Evolutionary conservation across 2,329 filamentous ascomycete species (phyloP).

Genomic region (Chaetomiaceae sp.): DNA sequence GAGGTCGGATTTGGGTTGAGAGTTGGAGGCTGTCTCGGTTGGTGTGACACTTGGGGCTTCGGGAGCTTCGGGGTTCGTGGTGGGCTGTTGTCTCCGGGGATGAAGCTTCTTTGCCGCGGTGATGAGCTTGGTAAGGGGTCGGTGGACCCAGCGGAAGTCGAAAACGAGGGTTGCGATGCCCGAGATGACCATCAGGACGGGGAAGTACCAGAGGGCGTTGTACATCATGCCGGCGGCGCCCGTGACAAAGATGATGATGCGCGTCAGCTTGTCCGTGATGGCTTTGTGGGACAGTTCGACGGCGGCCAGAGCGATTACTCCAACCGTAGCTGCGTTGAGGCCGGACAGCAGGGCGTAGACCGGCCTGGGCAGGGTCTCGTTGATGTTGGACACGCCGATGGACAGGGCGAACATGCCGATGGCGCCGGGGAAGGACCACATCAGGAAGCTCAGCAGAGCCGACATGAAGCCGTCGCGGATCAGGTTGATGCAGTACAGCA

Average conservation of each 20-base stretch:
- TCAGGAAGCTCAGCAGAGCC: constrained; percentile 55
- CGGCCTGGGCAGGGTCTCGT: constrained; percentile 52
- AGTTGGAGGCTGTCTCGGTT: neutral
- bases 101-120: neutral
- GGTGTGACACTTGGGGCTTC: neutral
- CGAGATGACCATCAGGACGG: constrained; percentile 54
- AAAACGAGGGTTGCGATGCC: constrained; percentile 51
- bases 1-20: neutral
- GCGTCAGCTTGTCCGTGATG: constrained; percentile 59
- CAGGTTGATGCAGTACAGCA: constrained; percentile 64
- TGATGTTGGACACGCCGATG: constrained; percentile 59
- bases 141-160: constrained; percentile 52
- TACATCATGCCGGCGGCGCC: constrained; percentile 64
- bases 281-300: constrained; percentile 64
- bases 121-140: constrained; percentile 23
- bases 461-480: constrained; percentile 56
- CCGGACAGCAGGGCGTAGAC: constrained; percentile 69
- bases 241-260: constrained; percentile 59
- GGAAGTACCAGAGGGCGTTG: constrained; percentile 72
- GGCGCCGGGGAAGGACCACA: constrained; percentile 68
- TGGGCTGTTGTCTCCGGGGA: neutral
- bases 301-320: constrained; percentile 66
- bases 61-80: neutral
- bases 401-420: constrained; percentile 66
- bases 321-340: constrained; percentile 67